Base-by-base conservation (phyloP, 495 filamentous ascomycete genomes). In the Trichocladium uniseriatum region DNA sequence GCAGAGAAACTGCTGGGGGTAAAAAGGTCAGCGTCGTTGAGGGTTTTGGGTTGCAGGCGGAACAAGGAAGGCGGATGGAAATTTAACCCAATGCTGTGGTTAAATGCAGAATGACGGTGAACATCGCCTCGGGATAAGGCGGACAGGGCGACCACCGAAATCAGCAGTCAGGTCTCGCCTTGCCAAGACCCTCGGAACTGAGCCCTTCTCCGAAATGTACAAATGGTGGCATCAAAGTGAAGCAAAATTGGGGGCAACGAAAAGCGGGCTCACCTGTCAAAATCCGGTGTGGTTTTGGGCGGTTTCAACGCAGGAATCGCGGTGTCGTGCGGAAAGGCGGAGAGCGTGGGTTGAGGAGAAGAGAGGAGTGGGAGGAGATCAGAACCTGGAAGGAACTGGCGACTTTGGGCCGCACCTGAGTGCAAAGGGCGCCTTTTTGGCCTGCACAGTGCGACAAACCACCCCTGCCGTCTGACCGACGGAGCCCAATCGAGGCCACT, bases 401-500 rank as follows among this genome's bases (percentile, higher is more conserved):
- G 47, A 11, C 0, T 14, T 18, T 29, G 49, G 49, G 34, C 36
- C 49, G 35, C 32, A 36, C 48, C 40, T 29, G 29, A 40, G 28
- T 40, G 46, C 29, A 19, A 27, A 9, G 36, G 37, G 21, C 49
- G n/a, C 13, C 43, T 28, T 41, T 28, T 29, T 29, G 27, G 27
- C 27, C 27, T 29, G 39, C 45, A 58, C 56, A 54, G 56, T 58
- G 56, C 49, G 51, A 50, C 29, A 20, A 5, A 15, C 24, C 19
- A 43, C 18, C 46, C 37, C 16, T 34, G 18, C 13, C 18, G 50
- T 51, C 46, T 51, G 57, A 54, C 51, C 52, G 54, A 50, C 36
- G 49, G 19, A 45, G 43, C 55, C 55, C 56, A 58, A 58, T 55
- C 43, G 47, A 29, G 27, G 27, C 27, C 46, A 27, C 51, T 45